A percentile compares a stretch with the other conserved stretches of the same genome.
These are phyloP conservation scores for Chlamydomonas schloesseri DNA, from an alignment of 139 green algal species.

Conservation along the genomic window DNA sequence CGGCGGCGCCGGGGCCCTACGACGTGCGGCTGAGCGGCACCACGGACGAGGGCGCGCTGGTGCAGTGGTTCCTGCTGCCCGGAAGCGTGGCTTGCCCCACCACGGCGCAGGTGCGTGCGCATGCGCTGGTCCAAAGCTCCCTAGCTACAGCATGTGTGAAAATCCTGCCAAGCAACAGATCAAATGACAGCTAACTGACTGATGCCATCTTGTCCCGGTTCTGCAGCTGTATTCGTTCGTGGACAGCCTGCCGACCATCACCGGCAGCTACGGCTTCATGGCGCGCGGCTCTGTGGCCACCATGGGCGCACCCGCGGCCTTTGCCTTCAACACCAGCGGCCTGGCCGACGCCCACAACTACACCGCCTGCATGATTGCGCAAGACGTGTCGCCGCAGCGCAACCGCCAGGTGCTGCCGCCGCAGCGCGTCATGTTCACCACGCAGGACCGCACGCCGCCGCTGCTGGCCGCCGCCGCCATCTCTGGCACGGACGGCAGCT, in stretches of 20 bases:
- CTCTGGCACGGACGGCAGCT: conserved; percentile 1
- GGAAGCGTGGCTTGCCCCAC: not conserved
- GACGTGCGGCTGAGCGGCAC: conserved; percentile 19
- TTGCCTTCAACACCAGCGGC: not conserved
- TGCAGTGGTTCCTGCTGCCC: conserved; percentile 13
- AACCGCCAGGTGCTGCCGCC: conserved; percentile 48
- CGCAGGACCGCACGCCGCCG: conserved; percentile 30
- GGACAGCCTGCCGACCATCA: too few species aligned
- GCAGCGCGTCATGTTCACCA: conserved; percentile 36
- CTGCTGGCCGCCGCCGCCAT: not conserved
- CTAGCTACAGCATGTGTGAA: too few species aligned
- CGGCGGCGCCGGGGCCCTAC: not conserved
- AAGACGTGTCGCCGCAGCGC: conserved; percentile 41
- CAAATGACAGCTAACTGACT: too few species aligned
- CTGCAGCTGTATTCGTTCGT: too few species aligned
- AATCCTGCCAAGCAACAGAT: too few species aligned
- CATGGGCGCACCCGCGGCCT: not conserved
- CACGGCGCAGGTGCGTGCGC: not conserved
- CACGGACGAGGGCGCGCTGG: conserved; percentile 42
- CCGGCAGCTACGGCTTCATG: not conserved
- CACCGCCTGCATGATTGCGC: conserved; percentile 52
- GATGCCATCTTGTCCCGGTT: too few species aligned
- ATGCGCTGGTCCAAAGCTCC: too few species aligned
- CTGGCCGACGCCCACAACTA: not conserved
- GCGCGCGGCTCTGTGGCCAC: not conserved